These are phyloP conservation scores for Heliamphora exappendiculata DNA, from an alignment of 148 eudicot species.

Conservation along the genomic window DNA sequence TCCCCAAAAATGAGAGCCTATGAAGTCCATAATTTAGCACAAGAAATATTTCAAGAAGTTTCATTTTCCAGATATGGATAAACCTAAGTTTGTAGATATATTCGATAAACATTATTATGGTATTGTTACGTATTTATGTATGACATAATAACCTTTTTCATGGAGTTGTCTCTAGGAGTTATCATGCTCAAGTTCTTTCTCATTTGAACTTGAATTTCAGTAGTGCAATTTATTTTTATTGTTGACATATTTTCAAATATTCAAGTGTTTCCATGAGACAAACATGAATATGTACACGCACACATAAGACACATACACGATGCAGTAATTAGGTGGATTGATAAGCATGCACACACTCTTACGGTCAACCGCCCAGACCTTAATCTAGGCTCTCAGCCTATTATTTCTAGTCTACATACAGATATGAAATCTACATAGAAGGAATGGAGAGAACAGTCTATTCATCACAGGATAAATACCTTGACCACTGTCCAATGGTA, in stretches of 20 bases:
- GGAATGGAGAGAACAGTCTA: background rate
- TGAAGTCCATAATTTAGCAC: background rate
- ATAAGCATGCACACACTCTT: background rate
- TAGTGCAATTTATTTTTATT: background rate
- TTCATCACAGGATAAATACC: slow-evolving; percentile 25
- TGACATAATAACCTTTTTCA: background rate
- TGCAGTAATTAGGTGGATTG: background rate
- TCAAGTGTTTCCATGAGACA: background rate
- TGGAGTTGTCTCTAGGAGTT: background rate
- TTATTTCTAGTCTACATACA: background rate
- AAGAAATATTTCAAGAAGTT: background rate
- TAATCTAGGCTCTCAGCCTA: background rate
- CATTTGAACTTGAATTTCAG: background rate
- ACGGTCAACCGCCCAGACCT: background rate
- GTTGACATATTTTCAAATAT: background rate
- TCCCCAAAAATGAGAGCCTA: background rate
- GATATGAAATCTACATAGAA: background rate
- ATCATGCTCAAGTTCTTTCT: background rate
- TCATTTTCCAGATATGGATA: background rate
- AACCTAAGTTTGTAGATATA: background rate
- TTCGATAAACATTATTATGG: background rate
- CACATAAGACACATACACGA: no score
- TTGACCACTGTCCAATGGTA: slow-evolving; percentile 70
- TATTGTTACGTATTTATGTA: background rate
- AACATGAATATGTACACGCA: background rate